phyloP scores from a whole-genome alignment of 192 early-diverging fungal species.

The Kappamyces sp. region DNA sequence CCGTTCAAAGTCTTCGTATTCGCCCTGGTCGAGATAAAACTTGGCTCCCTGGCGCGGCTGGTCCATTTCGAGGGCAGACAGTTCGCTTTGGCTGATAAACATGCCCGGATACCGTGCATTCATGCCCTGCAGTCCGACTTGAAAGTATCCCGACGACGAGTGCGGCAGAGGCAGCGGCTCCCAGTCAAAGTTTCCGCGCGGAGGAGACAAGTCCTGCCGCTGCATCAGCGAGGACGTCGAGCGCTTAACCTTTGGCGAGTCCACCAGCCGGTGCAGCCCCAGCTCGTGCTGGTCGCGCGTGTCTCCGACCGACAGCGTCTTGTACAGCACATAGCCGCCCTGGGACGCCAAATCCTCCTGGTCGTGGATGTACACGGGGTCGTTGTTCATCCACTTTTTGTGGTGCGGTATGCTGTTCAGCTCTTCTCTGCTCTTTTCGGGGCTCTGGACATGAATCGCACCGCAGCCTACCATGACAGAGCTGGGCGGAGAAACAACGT shows the following conservation, averaged over 20 bases:
- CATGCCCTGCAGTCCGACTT: neutral
- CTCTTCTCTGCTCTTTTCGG: neutral
- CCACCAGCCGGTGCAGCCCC: conserved; percentile 5
- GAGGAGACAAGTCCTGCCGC: neutral
- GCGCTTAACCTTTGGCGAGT: conserved; percentile 1
- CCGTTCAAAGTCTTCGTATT: too few species aligned
- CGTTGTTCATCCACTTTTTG: conserved; percentile 45
- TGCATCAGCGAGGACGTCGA: neutral
- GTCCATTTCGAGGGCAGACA: too few species aligned
- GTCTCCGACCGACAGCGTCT: conserved; percentile 2
- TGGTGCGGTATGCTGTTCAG: conserved; percentile 26
- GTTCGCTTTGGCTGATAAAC: too few species aligned
- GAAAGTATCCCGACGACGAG: neutral
- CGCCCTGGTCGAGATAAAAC: too few species aligned
- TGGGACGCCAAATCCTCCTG: conserved; percentile 27
- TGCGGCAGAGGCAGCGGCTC: too few species aligned
- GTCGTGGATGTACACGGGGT: conserved; percentile 25
- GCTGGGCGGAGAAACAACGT: neutral
- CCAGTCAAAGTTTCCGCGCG: too few species aligned
- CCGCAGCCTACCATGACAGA: neutral
- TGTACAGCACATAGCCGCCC: conserved; percentile 6
- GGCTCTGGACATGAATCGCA: neutral
- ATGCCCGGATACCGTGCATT: too few species aligned
- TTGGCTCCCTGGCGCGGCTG: too few species aligned
- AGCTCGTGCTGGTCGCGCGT: conserved; percentile 1